phyloP scores from a whole-genome alignment of 306 rosid genomes.

The Ormosia emarginata region DNA sequence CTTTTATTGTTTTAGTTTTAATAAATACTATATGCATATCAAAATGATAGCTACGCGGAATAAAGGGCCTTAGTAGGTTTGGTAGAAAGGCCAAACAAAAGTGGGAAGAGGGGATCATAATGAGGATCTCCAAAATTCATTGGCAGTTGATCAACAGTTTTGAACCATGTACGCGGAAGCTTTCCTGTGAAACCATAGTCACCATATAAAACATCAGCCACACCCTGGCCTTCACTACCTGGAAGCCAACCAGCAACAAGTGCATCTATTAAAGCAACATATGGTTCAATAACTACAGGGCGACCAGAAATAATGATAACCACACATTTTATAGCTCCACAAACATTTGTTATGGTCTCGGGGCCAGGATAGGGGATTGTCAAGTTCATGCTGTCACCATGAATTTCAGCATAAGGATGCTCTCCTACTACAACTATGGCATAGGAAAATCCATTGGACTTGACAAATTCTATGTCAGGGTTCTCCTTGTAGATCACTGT shows the following conservation, averaged over 20 bases:
- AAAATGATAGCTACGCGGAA: background rate
- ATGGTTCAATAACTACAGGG: conserved; percentile 46
- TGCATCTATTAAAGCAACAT: conserved; percentile 32
- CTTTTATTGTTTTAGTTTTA: background rate
- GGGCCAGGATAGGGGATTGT: conserved; percentile 37
- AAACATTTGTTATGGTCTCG: conserved; percentile 36
- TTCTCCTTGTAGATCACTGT: conserved; percentile 40
- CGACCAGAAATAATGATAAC: conserved; percentile 49
- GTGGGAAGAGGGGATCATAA: conserved; percentile 51
- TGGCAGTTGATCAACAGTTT: conserved; percentile 45
- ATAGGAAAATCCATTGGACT: conserved; percentile 40
- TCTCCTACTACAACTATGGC: conserved; percentile 51
- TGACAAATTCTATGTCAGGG: conserved; percentile 35
- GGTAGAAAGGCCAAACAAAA: conserved; percentile 51
- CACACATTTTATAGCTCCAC: conserved; percentile 42
- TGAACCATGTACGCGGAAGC: conserved; percentile 55
- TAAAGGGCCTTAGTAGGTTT: conserved; percentile 23
- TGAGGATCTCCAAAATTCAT: conserved; percentile 51
- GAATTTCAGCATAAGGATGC: conserved; percentile 45
- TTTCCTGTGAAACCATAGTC: conserved; percentile 50
- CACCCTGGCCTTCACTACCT: conserved; percentile 55
- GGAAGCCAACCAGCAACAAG: conserved; percentile 53
- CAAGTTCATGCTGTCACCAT: conserved; percentile 43
- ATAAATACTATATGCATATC: background rate
- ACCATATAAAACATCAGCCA: conserved; percentile 46